Percentiles rank a stretch among this genome's conserved stretches.
Conservation (phyloP, 2,329 filamentous ascomycete genomes). For the Teratosphaeria gauchensis region DNA sequence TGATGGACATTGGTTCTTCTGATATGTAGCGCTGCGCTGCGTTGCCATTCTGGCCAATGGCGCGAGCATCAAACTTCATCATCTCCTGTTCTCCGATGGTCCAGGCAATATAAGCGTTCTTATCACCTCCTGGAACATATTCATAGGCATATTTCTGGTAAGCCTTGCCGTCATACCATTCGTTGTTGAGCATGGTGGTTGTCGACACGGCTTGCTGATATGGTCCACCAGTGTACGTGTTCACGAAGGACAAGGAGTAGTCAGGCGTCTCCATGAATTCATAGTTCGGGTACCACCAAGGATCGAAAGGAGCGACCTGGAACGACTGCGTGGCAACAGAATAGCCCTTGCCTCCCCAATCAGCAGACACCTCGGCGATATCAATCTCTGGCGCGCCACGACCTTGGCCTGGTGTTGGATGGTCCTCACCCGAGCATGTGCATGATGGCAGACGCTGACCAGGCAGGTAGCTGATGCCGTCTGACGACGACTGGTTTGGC, state of each 20-base stretch:
- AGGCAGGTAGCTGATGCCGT: conserved; percentile 34
- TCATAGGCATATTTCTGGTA: conserved; percentile 50
- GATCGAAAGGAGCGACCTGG: conserved; percentile 42
- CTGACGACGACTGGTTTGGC: conserved; percentile 37
- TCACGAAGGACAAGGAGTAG: conserved; percentile 38
- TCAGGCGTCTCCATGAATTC: conserved; percentile 44
- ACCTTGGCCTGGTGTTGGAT: conserved; percentile 38
- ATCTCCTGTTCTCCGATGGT: conserved; percentile 42
- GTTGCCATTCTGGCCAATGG: conserved; percentile 47
- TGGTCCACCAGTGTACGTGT: conserved; percentile 45
- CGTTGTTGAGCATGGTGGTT: conserved; percentile 44
- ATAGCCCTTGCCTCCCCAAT: conserved; percentile 29
- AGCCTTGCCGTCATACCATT: conserved; percentile 45
- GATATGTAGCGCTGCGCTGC: conserved; percentile 39
- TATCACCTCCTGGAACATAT: conserved; percentile 40
- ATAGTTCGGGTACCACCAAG: conserved; percentile 44
- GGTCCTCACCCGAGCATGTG: conserved; percentile 36
- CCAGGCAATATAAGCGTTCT: conserved; percentile 42
- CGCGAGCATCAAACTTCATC: conserved; percentile 43
- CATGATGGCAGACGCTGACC: conserved; percentile 38
- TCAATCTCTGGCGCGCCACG: conserved; percentile 42
- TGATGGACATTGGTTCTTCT: conserved; percentile 45
- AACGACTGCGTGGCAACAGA: conserved; percentile 40
- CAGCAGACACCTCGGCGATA: conserved; percentile 39
- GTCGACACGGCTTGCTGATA: conserved; percentile 49